phyloP scores from a whole-genome alignment of 2,329 filamentous ascomycete species.

The Harringtonia aguacate region DNA sequence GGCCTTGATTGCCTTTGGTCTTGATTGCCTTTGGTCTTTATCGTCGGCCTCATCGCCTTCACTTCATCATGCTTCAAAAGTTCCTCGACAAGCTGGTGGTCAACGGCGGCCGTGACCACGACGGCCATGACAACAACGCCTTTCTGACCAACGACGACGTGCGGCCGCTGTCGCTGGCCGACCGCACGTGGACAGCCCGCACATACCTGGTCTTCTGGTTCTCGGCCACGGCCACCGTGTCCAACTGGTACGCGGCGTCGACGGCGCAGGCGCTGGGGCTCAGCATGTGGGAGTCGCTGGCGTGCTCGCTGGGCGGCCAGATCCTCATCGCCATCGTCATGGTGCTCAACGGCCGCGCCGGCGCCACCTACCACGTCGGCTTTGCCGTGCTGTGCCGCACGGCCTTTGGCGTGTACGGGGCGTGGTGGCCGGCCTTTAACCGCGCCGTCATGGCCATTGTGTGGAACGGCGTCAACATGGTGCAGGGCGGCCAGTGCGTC shows the following conservation, averaged over 20 bases:
- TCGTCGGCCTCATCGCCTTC: too few species aligned
- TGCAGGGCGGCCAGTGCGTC: slow-evolving; percentile 14
- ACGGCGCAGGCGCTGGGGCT: slow-evolving; percentile 30
- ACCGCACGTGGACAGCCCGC: slow-evolving; percentile 28
- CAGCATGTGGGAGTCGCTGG: slow-evolving; percentile 37
- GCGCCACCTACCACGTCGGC: slow-evolving; percentile 25
- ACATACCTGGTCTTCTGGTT: slow-evolving; percentile 33
- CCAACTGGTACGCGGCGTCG: slow-evolving; percentile 25
- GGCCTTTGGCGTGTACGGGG: slow-evolving; percentile 28
- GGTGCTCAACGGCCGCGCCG: slow-evolving; percentile 23
- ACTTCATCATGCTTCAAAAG: too few species aligned
- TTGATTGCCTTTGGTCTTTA: too few species aligned
- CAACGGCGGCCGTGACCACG: slow-evolving; percentile 6
- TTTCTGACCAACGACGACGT: slow-evolving; percentile 30
- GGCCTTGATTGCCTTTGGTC: too few species aligned
- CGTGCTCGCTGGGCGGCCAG: slow-evolving; percentile 28
- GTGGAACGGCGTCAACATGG: slow-evolving; percentile 28
- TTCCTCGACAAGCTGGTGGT: too few species aligned
- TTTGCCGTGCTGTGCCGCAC: slow-evolving; percentile 30
- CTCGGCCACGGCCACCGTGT: slow-evolving; percentile 25
- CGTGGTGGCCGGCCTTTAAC: slow-evolving; percentile 31
- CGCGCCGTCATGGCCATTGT: slow-evolving; percentile 33
- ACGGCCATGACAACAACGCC: background rate
- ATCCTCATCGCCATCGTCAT: slow-evolving; percentile 28
- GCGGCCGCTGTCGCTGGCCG: slow-evolving; percentile 24